Evolutionary conservation across 2,329 filamentous ascomycete genomes (phyloP).

Genomic region (Ceratocystis diversiconidia): DNA sequence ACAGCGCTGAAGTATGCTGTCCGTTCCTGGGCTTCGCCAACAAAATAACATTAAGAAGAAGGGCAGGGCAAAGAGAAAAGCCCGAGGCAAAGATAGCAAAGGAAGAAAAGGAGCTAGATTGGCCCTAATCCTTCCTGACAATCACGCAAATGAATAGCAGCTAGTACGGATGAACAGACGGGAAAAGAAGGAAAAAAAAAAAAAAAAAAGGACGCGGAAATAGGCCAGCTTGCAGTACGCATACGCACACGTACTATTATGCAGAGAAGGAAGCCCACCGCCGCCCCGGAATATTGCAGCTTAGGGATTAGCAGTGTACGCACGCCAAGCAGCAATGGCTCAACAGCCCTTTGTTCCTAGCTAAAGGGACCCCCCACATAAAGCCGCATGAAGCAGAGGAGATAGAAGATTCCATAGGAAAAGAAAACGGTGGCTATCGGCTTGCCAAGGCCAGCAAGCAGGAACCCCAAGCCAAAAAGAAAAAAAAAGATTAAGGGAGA

Average conservation of each 20-base stretch:
- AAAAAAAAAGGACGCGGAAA: neutral
- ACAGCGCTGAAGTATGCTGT: neutral
- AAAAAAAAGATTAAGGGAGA: neutral
- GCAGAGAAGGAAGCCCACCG: neutral
- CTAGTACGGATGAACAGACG: constrained; percentile 1
- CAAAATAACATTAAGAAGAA: neutral
- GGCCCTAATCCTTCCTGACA: neutral
- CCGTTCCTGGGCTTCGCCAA: neutral
- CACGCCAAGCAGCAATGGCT: neutral
- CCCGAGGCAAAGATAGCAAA: neutral
- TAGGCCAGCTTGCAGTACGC: neutral
- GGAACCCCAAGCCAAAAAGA: neutral
- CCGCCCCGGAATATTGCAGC: neutral
- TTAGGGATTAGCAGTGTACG: neutral
- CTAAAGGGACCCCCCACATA: neutral
- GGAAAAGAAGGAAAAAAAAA: no score
- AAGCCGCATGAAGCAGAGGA: neutral
- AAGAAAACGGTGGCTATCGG: neutral
- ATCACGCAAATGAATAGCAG: neutral
- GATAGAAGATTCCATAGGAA: neutral
- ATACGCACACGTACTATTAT: neutral
- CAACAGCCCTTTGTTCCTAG: neutral
- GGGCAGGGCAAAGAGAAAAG: neutral
- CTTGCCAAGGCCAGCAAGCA: neutral
- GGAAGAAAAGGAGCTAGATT: neutral